phyloP scores from a whole-genome alignment of 768 basidiomycete species.

The Leccinellum luteum region DNA sequence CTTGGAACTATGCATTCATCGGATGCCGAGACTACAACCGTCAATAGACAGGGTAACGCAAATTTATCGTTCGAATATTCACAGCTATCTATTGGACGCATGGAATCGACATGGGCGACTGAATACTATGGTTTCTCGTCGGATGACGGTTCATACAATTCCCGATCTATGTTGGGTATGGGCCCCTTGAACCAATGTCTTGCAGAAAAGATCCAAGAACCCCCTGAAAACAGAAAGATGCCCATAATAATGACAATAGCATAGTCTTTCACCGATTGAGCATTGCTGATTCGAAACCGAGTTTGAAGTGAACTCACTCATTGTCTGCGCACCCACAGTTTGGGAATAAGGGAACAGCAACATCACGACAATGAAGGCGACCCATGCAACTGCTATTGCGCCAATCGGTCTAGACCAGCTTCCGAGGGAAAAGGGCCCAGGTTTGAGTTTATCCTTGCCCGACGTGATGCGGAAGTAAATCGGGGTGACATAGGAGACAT shows the following conservation, averaged over 20 bases:
- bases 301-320: slow-evolving; percentile 29
- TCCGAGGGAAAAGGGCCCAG: slow-evolving; percentile 35
- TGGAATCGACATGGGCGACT: no score
- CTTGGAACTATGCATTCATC: no score
- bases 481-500: slow-evolving; percentile 38
- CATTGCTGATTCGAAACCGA: not conserved
- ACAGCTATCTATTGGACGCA: not conserved
- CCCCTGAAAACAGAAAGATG: slow-evolving; percentile 31
- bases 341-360: slow-evolving; percentile 33
- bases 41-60: not conserved
- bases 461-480: slow-evolving; percentile 37
- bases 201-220: slow-evolving; percentile 35
- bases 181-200: slow-evolving; percentile 36
- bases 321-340: slow-evolving; percentile 21
- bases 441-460: slow-evolving; percentile 31
- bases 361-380: slow-evolving; percentile 34
- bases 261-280: slow-evolving; percentile 13
- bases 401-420: slow-evolving; percentile 32
- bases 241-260: slow-evolving; percentile 30
- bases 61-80: not conserved
- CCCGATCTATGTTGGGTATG: slow-evolving; percentile 27
- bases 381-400: slow-evolving; percentile 29
- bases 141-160: not conserved
- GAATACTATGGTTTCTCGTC: not conserved
- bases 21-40: not conserved